Base-by-base conservation (phyloP, 495 filamentous ascomycete species). In the Daldinia bambusicola region DNA sequence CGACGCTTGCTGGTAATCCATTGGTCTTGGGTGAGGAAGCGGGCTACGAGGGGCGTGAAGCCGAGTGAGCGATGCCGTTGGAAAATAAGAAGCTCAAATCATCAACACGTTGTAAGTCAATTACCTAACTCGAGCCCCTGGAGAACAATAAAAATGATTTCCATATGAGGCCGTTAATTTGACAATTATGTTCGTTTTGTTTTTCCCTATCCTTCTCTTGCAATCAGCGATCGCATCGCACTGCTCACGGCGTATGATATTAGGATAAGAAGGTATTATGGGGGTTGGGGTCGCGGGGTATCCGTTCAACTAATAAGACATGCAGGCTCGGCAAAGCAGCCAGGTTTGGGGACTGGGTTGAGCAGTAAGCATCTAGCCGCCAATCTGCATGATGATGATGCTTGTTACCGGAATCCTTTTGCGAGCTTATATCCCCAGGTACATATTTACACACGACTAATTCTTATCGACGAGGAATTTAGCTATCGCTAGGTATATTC, bases 281-380 rank as follows among this genome's bases (percentile, higher is more conserved):
- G 68, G 61, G 68, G 68, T 56, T 71, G 68, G 61, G 68, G 32
- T 62, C 68, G 68, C 68, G 68, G 68, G 68, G 68, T 71, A 71
- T 34, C 48, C 36, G 38, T 34, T 55, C 37, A 53, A 26, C 26
- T 53, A 53, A 31, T 53, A 53, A 60, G 58, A 48, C 40, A 36
- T 55, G 60, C 36, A 64, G 60, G 60, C 67, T 69, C 67, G 61
- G 67, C 55, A 64, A 64, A 65, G 48, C 65, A 60, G 55, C 61
- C 55, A 70, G 48, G 37, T 63, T 64, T 43, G 53, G 60, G 31
- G 41, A 56, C 37, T 50, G 43, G 57, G 31, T 10, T 6, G 31
- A 26, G 40, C 30, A 30, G 34, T 59, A 32, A 61, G 65, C 65
- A 58, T 62, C 65, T 57, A 62, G 55, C 56, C 56, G 45, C 48